Evolutionary conservation across 768 basidiomycete species (phyloP).

Genomic region (Russula brevipes): DNA sequence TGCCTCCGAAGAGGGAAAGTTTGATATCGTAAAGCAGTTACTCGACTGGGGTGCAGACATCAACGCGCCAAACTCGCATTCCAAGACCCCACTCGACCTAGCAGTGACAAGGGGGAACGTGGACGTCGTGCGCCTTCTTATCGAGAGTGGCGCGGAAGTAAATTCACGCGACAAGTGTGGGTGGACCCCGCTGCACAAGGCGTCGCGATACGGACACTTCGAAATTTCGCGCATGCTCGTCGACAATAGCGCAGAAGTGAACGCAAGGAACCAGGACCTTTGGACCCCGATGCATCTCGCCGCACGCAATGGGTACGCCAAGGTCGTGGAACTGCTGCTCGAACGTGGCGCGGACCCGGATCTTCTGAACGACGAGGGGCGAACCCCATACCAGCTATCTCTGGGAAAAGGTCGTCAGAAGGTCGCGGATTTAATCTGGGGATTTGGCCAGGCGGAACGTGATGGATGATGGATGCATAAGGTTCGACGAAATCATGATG

Average conservation of each 20-base stretch:
- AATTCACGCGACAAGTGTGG: background rate
- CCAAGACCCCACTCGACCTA: background rate
- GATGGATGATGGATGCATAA: background rate
- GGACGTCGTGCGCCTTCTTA: background rate
- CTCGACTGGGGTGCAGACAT: background rate
- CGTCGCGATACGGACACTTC: background rate
- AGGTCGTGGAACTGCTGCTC: background rate
- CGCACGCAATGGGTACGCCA: background rate
- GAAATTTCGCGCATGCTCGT: background rate
- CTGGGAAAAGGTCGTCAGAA: background rate
- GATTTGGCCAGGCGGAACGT: background rate
- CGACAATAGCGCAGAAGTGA: background rate
- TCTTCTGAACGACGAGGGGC: background rate
- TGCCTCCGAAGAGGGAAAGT: background rate
- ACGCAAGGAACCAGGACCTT: background rate
- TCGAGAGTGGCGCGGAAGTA: constrained; percentile 1
- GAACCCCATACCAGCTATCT: background rate
- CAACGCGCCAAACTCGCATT: background rate
- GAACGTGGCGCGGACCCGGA: background rate
- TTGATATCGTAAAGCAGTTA: background rate
- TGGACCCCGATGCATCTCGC: constrained; percentile 6
- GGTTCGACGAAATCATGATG: background rate
- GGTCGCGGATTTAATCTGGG: background rate
- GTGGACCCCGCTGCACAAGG: background rate
- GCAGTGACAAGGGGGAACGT: background rate